These are phyloP conservation scores for Thelonectria olida DNA, from an alignment of 2,329 filamentous ascomycete genomes.

Conservation along the genomic window DNA sequence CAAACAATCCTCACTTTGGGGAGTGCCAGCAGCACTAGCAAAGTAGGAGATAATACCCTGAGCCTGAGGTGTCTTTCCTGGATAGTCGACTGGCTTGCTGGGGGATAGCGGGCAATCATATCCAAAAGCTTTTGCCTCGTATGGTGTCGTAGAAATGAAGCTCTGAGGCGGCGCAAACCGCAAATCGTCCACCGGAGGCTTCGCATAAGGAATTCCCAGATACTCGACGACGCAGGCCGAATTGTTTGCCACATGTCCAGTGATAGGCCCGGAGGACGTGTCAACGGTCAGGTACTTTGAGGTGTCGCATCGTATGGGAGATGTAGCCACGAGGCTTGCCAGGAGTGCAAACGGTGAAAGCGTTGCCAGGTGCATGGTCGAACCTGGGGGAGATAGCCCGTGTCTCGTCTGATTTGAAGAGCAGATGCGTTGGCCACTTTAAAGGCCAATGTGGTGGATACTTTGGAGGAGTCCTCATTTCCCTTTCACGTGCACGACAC, in stretches of 20 bases:
- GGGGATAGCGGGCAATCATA: slow-evolving; percentile 32
- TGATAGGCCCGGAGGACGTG: slow-evolving; percentile 46
- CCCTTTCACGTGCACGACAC: no score
- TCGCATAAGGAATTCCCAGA: slow-evolving; percentile 52
- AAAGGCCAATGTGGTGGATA: no score
- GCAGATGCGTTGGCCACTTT: no score
- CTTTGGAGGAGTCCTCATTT: no score
- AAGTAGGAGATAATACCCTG: slow-evolving; percentile 32
- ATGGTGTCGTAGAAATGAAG: slow-evolving; percentile 27
- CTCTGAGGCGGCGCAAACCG: slow-evolving; percentile 49
- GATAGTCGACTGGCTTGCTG: slow-evolving; percentile 30
- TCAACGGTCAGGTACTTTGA: slow-evolving; percentile 37
- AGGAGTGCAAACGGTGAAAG: background rate
- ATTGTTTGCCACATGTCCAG: slow-evolving; percentile 43
- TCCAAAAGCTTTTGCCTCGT: slow-evolving; percentile 22
- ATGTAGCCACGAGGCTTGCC: background rate
- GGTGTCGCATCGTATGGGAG: slow-evolving; percentile 30
- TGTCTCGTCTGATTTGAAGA: no score
- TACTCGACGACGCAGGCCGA: slow-evolving; percentile 47
- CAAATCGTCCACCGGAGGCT: slow-evolving; percentile 47
- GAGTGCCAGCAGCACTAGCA: slow-evolving; percentile 27
- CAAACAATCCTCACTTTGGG: slow-evolving; percentile 36
- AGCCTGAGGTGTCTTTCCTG: slow-evolving; percentile 29
- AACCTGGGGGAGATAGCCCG: background rate
- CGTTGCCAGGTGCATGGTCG: background rate